A percentile compares a stretch with the other conserved stretches of the same genome.
Conservation (phyloP, 2,329 filamentous ascomycete species). For the Alternaria infectoria region DNA sequence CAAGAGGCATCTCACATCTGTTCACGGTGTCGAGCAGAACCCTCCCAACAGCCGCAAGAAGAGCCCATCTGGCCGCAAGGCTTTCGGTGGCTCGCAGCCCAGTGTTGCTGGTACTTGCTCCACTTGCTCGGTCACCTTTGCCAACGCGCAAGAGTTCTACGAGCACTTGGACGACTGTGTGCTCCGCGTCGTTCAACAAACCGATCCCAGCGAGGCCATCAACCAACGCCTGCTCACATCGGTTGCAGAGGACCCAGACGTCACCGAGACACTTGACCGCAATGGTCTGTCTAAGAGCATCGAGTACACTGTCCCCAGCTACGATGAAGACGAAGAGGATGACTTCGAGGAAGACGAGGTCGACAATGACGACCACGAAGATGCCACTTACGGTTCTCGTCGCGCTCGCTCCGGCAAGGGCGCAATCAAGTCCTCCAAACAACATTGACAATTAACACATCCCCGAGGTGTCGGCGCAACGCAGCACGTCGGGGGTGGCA, state of each 20-base stretch:
- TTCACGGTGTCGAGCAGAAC: constrained; percentile 91
- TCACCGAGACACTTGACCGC: constrained; percentile 48
- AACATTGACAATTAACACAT: constrained; percentile 59
- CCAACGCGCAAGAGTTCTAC: constrained; percentile 93
- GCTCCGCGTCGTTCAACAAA: constrained; percentile 63
- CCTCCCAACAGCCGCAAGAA: constrained; percentile 90
- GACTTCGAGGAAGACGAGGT: constrained; percentile 60
- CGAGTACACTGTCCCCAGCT: constrained; percentile 51
- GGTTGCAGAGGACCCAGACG: constrained; percentile 49
- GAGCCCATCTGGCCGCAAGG: constrained; percentile 64
- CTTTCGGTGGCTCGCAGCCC: constrained; percentile 69
- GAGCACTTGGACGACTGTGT: constrained; percentile 85
- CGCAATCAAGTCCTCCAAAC: constrained; percentile 58
- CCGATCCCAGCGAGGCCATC: constrained; percentile 52
- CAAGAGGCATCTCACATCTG: constrained; percentile 88
- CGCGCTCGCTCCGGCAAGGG: constrained; percentile 56
- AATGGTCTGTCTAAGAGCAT: constrained; percentile 53
- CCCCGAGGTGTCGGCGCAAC: constrained; percentile 55
- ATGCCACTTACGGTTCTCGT: constrained; percentile 61
- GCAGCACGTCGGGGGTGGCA: constrained; percentile 45
- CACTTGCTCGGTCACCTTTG: constrained; percentile 85
- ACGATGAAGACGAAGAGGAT: constrained; percentile 59
- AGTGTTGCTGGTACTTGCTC: constrained; percentile 83
- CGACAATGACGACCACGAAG: constrained; percentile 58
- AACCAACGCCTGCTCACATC: constrained; percentile 51